Evolutionary conservation across 2,329 filamentous ascomycete genomes (phyloP).

Genomic region (Paecilomyces sp.): DNA sequence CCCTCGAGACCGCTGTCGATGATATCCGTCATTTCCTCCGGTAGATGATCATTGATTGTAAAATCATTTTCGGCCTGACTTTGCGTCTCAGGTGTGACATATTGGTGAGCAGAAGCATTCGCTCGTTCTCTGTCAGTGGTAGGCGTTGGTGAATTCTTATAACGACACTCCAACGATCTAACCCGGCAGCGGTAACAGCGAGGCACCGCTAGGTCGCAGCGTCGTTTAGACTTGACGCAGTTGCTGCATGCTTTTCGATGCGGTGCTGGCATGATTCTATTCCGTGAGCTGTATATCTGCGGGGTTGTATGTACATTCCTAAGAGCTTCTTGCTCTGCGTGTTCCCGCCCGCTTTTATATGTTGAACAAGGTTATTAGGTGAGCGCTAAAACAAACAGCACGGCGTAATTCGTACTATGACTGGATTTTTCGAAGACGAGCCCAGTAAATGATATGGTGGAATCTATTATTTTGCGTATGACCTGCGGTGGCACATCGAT

Average conservation of each 20-base stretch:
- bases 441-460: no score
- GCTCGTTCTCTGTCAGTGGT: not conserved
- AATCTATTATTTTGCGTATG: no score
- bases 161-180: conserved; percentile 3
- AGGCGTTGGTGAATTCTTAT: not conserved
- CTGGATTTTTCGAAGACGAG: no score
- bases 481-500: no score
- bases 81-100: not conserved
- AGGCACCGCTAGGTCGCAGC: conserved; percentile 2
- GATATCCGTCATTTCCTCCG: not conserved
- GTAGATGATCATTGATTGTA: not conserved
- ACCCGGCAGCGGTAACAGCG: conserved; percentile 4
- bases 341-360: not conserved
- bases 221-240: conserved; percentile 4
- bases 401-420: not conserved
- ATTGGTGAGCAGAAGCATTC: not conserved
- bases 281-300: not conserved
- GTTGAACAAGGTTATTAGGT: not conserved
- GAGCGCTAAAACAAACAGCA: not conserved
- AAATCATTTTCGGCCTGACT: not conserved
- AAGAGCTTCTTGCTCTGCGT: not conserved
- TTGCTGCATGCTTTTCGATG: conserved; percentile 1
- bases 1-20: not conserved
- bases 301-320: not conserved
- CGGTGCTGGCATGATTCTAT: conserved; percentile 1